Percentiles rank a stretch among this genome's conserved stretches.
phyloP scores from a whole-genome alignment of 257 asterid species.

The Paulownia fortunei region DNA sequence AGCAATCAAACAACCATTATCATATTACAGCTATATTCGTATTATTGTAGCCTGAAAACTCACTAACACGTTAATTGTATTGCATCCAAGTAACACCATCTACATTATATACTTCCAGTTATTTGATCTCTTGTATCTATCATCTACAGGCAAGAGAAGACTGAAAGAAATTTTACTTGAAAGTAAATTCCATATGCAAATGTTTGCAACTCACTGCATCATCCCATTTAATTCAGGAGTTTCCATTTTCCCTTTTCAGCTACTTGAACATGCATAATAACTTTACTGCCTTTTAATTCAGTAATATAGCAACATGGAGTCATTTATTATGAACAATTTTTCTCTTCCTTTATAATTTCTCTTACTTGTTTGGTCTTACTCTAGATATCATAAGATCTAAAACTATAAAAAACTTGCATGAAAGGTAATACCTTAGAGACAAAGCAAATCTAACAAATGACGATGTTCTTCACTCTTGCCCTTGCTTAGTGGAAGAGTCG shows the following conservation, averaged over 20 bases:
- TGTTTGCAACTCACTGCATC: not conserved
- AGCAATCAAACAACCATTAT: not conserved
- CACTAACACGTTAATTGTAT: not conserved
- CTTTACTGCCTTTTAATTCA: not conserved
- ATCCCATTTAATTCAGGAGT: not conserved
- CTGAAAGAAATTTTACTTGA: conserved; percentile 30
- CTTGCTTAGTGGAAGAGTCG: not conserved
- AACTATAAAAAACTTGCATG: not conserved
- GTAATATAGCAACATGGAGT: too few relatives aligned
- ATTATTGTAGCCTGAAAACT: not conserved
- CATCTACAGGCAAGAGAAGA: conserved; percentile 31
- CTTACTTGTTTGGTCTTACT: not conserved
- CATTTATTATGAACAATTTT: not conserved
- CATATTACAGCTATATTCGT: not conserved
- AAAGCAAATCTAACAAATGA: not conserved
- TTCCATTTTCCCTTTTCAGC: too few relatives aligned
- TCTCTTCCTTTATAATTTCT: not conserved
- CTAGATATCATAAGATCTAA: not conserved
- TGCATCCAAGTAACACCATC: not conserved
- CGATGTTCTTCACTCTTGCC: not conserved
- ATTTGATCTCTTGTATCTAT: not conserved
- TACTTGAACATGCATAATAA: too few relatives aligned
- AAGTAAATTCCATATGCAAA: conserved; percentile 15
- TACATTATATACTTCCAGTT: not conserved
- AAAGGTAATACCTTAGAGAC: too few relatives aligned